Evolutionary conservation across 257 asterid species (phyloP), one percentile per base, ranked within the genome.

Genomic region (Linderniella brevidens): DNA sequence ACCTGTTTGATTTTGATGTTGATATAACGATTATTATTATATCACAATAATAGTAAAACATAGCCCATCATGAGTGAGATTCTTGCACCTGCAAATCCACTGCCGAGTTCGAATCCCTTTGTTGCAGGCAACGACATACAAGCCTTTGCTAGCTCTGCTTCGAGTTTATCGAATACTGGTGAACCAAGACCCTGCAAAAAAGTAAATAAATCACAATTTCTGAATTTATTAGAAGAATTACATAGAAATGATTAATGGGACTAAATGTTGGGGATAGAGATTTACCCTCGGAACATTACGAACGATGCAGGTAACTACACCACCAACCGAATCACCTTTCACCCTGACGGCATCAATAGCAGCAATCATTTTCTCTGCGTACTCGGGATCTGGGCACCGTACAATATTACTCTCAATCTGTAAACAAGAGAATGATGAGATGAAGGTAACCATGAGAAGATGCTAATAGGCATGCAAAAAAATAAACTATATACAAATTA

Each of bases 151-250:
- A 90, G 69, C 78, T 84, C 94, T 13, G 98, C 98, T 70, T 81
- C 98, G 38, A 90, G 94, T 73, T 90, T 90, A 75, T 85, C 98
- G 45, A 90, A 90, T 35, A 90, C 96, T 0, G 98, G 98, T 54
- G 87, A 81, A 57, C 98, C 96, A 68, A 85, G 94, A 17, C 98
- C 98, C 99, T 81, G 40, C 36, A 41, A 68, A 62, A 2, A 2
- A 25, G 6, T 25, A 49, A 17, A 46, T 46, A 25, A 25, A 25
- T 25, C 32, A 25, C 32, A 25, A 25, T 2, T 25, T 25, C 6
- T 3, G 6, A 25, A 2, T 25, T 25, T 25, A 25, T 6, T 25
- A 25, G 32, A 25, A 25, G 32, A 25, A 18, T 46, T 11, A 11
- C 13, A 17, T 10, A 14, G 51, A 45, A 16, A 17, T 1, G 18